Conservation (phyloP, 1,284 basidiomycete species). For the Flammula alnicola region DNA sequence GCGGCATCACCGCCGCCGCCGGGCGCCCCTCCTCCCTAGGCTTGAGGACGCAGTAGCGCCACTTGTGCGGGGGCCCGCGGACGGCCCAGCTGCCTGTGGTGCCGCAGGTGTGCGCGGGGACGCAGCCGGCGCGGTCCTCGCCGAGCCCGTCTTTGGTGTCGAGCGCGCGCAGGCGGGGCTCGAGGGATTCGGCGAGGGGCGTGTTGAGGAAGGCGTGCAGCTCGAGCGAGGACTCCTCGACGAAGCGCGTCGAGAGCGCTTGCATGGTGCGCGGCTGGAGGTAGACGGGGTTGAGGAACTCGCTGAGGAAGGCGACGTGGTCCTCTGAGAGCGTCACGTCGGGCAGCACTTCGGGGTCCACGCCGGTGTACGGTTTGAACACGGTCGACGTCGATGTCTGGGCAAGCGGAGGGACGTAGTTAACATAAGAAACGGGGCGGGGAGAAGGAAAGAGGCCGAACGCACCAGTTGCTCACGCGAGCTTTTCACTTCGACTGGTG, state of each 20-base stretch:
- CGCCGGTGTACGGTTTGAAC: slow-evolving; percentile 62
- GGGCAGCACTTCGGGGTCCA: slow-evolving; percentile 50
- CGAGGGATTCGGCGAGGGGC: slow-evolving; percentile 70
- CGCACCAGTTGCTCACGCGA: slow-evolving; percentile 83
- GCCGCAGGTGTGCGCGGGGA: slow-evolving; percentile 72
- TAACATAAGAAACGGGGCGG: slow-evolving; percentile 1
- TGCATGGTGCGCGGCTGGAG: slow-evolving; percentile 83
- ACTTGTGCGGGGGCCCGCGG: slow-evolving; percentile 92
- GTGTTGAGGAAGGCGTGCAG: slow-evolving; percentile 85
- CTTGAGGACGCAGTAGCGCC: slow-evolving; percentile 82
- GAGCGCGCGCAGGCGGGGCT: slow-evolving; percentile 63
- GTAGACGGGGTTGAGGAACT: slow-evolving; percentile 92
- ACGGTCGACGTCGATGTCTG: slow-evolving; percentile 65
- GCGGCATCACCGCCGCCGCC: slow-evolving; percentile 47
- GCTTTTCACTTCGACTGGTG: slow-evolving; percentile 55
- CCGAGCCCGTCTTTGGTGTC: slow-evolving; percentile 77
- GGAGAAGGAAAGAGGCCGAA: slow-evolving; percentile 25
- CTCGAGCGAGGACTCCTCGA: slow-evolving; percentile 88
- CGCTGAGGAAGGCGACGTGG: slow-evolving; percentile 72
- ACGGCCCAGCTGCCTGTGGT: slow-evolving; percentile 68
- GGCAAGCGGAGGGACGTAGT: slow-evolving; percentile 7
- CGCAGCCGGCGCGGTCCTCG: slow-evolving; percentile 48
- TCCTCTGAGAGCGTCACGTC: slow-evolving; percentile 59
- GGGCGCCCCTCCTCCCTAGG: slow-evolving; percentile 37
- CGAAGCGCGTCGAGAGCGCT: slow-evolving; percentile 82